These are phyloP conservation scores for Lactuca sativa DNA, from an alignment of 129 eudicot genomes.

Conservation along the genomic window DNA sequence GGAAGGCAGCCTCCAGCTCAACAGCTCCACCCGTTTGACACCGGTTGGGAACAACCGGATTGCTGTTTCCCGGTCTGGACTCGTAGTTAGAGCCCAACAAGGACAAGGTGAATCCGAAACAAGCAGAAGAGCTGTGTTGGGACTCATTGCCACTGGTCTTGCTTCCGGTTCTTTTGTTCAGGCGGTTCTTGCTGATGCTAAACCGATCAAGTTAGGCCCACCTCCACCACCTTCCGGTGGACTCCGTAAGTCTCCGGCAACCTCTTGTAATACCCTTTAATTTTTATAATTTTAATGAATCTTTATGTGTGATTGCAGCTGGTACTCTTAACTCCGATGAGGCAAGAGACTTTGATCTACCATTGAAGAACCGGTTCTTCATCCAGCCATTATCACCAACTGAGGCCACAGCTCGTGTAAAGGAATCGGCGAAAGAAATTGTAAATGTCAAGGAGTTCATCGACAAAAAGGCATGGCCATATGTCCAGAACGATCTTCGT, in stretches of 20 bases:
- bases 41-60: conserved; percentile 39
- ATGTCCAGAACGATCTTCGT: conserved; percentile 92
- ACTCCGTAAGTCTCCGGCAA: conserved; percentile 57
- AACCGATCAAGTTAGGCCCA: conserved; percentile 73
- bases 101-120: conserved; percentile 61
- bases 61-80: conserved; percentile 40
- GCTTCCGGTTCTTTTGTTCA: conserved; percentile 75
- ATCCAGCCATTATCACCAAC: conserved; percentile 73
- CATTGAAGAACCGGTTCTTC: conserved; percentile 70
- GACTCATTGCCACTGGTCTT: conserved; percentile 87
- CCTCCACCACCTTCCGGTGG: conserved; percentile 96
- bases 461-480: conserved; percentile 97
- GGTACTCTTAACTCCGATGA: conserved; percentile 94
- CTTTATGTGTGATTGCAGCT: conserved; percentile 48
- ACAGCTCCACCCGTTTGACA: conserved; percentile 50
- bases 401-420: conserved; percentile 73
- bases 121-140: conserved; percentile 82
- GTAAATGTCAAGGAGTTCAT: conserved; percentile 63
- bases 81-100: conserved; percentile 78
- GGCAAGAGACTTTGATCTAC: conserved; percentile 70
- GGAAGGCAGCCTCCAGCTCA: conserved; percentile 69
- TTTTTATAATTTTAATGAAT: not conserved
- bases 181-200: conserved; percentile 88
- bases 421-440: conserved; percentile 95
- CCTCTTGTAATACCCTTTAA: not conserved